Evolutionary conservation across 495 filamentous ascomycete species (phyloP).

Genomic region (Jackrogersella minutella): DNA sequence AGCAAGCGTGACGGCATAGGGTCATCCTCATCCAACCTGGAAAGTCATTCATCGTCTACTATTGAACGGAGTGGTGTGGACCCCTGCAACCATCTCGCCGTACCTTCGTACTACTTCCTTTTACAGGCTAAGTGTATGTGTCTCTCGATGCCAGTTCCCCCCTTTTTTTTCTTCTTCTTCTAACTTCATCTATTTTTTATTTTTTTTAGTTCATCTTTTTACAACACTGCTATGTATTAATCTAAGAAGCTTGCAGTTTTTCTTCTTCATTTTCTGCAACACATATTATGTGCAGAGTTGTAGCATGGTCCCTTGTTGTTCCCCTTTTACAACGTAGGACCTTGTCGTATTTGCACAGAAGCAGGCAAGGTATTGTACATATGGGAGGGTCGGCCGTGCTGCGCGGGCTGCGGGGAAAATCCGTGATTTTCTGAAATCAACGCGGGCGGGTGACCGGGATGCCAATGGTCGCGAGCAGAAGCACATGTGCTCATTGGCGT

Average conservation of each 20-base stretch:
- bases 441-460: slow-evolving; percentile 30
- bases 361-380: no score
- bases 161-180: not conserved
- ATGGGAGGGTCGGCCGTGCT: slow-evolving; percentile 29
- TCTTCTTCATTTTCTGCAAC: no score
- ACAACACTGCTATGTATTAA: not conserved
- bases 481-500: slow-evolving; percentile 25
- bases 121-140: slow-evolving; percentile 37
- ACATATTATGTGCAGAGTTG: not conserved
- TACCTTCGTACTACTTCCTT: slow-evolving; percentile 40
- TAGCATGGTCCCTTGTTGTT: no score
- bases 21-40: slow-evolving; percentile 39
- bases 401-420: slow-evolving; percentile 39
- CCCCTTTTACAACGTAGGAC: no score
- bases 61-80: slow-evolving; percentile 33
- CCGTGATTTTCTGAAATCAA: slow-evolving; percentile 38
- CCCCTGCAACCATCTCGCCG: slow-evolving; percentile 25
- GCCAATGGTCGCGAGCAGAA: slow-evolving; percentile 15
- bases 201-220: slow-evolving; percentile 8
- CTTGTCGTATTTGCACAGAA: no score
- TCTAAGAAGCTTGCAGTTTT: slow-evolving; percentile 10
- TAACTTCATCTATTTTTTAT: not conserved
- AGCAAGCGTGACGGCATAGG: slow-evolving; percentile 41
- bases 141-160: not conserved
- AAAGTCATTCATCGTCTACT: slow-evolving; percentile 41